Conservation (phyloP, 148 eudicot genomes). For the Rhododendron vialii region DNA sequence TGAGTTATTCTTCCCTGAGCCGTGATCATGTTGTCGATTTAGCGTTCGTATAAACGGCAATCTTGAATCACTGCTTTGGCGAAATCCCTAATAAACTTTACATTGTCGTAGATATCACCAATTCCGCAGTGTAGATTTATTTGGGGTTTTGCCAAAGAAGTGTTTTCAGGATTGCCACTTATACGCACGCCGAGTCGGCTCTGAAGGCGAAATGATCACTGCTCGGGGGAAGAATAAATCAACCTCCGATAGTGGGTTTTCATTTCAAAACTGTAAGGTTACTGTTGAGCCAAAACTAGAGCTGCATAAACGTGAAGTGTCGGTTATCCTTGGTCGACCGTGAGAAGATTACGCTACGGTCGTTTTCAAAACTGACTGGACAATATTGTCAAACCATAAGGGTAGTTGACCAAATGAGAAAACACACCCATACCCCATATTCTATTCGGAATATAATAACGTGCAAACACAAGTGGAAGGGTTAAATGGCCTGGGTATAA, state of each 20-base stretch:
- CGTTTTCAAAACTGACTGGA: neutral
- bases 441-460: neutral
- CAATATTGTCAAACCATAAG: neutral
- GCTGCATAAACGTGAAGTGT: neutral
- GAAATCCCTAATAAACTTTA: neutral
- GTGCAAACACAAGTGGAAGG: neutral
- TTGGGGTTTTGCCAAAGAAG: neutral
- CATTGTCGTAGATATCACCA: neutral
- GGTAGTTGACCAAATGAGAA: neutral
- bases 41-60: neutral
- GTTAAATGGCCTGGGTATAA: neutral
- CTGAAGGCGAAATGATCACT: neutral
- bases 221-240: neutral
- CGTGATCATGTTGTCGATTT: neutral
- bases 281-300: neutral
- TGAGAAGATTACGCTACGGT: neutral
- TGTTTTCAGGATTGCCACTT: neutral
- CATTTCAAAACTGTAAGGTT: neutral
- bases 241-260: neutral
- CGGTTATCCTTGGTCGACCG: neutral
- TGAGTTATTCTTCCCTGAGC: neutral
- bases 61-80: neutral
- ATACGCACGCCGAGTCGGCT: neutral
- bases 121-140: neutral
- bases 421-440: neutral